A percentile compares a stretch with the other conserved stretches of the same genome.
Conservation (phyloP, 139 green algal species). For the Haematococcus sp. region DNA sequence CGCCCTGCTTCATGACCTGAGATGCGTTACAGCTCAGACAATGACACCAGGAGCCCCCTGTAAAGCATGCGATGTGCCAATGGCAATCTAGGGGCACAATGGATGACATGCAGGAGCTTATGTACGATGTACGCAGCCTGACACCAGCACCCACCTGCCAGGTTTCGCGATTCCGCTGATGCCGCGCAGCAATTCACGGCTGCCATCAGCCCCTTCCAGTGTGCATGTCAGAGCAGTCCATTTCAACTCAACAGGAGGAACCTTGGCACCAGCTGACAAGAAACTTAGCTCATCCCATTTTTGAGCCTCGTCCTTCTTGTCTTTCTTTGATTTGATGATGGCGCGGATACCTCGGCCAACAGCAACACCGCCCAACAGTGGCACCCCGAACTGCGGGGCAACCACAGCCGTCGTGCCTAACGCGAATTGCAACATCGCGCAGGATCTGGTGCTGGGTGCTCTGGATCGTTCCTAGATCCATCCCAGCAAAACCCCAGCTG, state of each 20-base stretch:
- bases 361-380: constrained; percentile 4
- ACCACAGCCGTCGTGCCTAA: constrained; percentile 42
- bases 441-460: too few relatives aligned
- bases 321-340: not conserved
- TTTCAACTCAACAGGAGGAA: constrained; percentile 29
- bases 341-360: constrained; percentile 14
- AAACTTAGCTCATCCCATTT: too few relatives aligned
- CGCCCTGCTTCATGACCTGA: too few relatives aligned
- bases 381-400: constrained; percentile 7
- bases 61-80: not conserved
- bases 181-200: constrained; percentile 32
- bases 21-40: too few relatives aligned
- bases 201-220: constrained; percentile 11
- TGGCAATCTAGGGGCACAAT: too few relatives aligned
- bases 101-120: too few relatives aligned
- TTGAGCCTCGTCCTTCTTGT: constrained; percentile 5
- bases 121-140: not conserved
- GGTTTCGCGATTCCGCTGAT: constrained; percentile 37
- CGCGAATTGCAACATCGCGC: constrained; percentile 37
- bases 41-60: too few relatives aligned
- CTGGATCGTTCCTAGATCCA: too few relatives aligned
- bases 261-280: not conserved
- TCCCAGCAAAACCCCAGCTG: too few relatives aligned
- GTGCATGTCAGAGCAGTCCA: constrained; percentile 18
- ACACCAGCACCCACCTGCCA: constrained; percentile 28